Evolutionary conservation across 768 basidiomycete species (phyloP), one percentile per base, ranked within the genome.

Genomic region (Solioccasus polychromus): DNA sequence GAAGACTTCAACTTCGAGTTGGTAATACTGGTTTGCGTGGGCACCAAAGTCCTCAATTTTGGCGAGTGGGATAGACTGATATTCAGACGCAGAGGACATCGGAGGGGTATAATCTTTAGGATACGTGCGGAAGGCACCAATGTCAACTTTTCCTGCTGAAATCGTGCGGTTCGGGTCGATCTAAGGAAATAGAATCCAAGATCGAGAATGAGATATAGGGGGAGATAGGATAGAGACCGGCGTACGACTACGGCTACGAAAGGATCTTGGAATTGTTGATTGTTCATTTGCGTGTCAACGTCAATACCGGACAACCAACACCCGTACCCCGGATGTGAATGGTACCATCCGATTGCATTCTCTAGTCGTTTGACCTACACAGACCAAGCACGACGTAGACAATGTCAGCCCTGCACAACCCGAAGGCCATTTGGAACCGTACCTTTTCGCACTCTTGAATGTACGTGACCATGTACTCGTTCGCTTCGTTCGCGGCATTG

Each of bases 11-110:
- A 99, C 87, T 25, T 95, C 93, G 12, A 99, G 76, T 19, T 81
- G 88, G 64, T 99, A 99, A 64, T 99, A 99, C 50, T 91, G 85
- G 59, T 90, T 89, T 26, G 95, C 93, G 59, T 99, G 96, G 4
- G 97, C 96, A 65, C 96, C 96, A 61, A 99, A 99, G 64, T 99
- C 96, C 67, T 98, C 96, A 48, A 99, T 94, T 74, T 99, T 99
- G 72, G 78, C 83, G 30, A 96, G 77, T 1, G 96, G 96, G 57
- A 98, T 97, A 38, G 89, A 92, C 64, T 99, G 95, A 59, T 97
- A 97, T 64, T 94, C 88, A 20, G 88, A 88, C 2, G 83, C 66
- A 2, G 79, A 69, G 1, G 74, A 75, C 38, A 72, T 75, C 0
- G 89, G 82, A 3, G 95, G 93, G 2, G 85, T 92, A 69, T 96